These are phyloP conservation scores for Neurospora sp. DNA, from an alignment of 495 filamentous ascomycete genomes.

Conservation along the genomic window DNA sequence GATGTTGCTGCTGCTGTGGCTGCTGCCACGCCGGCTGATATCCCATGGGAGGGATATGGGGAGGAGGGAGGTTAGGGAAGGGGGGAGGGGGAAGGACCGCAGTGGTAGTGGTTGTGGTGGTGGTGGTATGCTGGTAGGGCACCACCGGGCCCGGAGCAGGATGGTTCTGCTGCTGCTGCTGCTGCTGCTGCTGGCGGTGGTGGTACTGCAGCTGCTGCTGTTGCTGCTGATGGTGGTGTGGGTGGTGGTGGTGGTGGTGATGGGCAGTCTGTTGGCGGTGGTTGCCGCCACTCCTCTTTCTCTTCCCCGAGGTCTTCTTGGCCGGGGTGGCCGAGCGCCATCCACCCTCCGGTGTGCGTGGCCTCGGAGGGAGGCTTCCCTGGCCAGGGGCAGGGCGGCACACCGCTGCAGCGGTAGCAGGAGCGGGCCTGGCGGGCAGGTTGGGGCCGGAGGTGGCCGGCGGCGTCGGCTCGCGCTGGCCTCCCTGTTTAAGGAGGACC, in stretches of 20 bases:
- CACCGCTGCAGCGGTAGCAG: neutral
- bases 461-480: neutral
- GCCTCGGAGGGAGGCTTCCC: neutral
- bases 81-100: neutral
- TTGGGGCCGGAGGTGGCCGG: neutral
- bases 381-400: neutral
- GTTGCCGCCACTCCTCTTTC: neutral
- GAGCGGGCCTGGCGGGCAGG: neutral
- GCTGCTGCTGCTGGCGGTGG: neutral
- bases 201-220: neutral
- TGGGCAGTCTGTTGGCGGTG: neutral
- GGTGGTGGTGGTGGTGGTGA: neutral
- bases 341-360: neutral
- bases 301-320: too few species aligned
- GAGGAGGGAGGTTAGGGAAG: neutral
- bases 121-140: neutral
- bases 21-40: neutral
- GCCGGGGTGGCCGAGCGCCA: neutral
- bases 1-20: too few species aligned
- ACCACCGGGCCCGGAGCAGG: neutral
- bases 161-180: neutral
- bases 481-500: neutral
- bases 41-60: neutral
- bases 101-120: neutral
- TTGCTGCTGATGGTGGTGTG: neutral